These are phyloP conservation scores for Silene conica DNA, from an alignment of 148 eudicot species.

Conservation along the genomic window DNA sequence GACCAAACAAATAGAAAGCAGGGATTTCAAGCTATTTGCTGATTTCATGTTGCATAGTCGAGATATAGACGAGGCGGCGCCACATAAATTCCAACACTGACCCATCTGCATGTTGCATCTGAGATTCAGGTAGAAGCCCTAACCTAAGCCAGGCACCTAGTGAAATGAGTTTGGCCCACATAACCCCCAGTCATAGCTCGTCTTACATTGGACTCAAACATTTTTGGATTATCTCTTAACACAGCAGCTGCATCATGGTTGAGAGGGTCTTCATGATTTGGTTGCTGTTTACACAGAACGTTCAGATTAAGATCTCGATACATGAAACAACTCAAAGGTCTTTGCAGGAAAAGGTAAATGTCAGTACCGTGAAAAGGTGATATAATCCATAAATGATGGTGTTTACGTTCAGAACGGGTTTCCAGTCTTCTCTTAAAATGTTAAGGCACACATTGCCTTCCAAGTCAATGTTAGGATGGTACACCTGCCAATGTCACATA, in stretches of 20 bases:
- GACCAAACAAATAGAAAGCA: slow-evolving; percentile 4
- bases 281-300: slow-evolving; percentile 46
- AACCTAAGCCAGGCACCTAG: slow-evolving; percentile 45
- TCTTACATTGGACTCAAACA: slow-evolving; percentile 71
- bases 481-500: slow-evolving; percentile 36
- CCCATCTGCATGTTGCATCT: slow-evolving; percentile 4
- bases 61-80: slow-evolving; percentile 16
- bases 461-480: slow-evolving; percentile 82
- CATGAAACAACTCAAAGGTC: not conserved
- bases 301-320: not conserved
- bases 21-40: slow-evolving; percentile 5
- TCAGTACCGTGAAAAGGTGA: slow-evolving; percentile 71
- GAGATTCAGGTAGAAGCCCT: slow-evolving; percentile 5
- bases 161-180: slow-evolving; percentile 70
- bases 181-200: slow-evolving; percentile 89
- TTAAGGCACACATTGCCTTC: slow-evolving; percentile 87
- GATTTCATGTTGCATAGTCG: slow-evolving; percentile 19
- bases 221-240: slow-evolving; percentile 74
- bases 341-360: not conserved
- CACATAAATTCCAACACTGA: slow-evolving; percentile 16
- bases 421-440: slow-evolving; percentile 90
- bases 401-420: slow-evolving; percentile 70
- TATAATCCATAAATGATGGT: slow-evolving; percentile 62
- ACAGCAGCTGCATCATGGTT: slow-evolving; percentile 89
- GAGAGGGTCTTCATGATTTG: slow-evolving; percentile 89